Base-by-base conservation (phyloP, 116 monocot genomes). In the Thalassia testudinum region DNA sequence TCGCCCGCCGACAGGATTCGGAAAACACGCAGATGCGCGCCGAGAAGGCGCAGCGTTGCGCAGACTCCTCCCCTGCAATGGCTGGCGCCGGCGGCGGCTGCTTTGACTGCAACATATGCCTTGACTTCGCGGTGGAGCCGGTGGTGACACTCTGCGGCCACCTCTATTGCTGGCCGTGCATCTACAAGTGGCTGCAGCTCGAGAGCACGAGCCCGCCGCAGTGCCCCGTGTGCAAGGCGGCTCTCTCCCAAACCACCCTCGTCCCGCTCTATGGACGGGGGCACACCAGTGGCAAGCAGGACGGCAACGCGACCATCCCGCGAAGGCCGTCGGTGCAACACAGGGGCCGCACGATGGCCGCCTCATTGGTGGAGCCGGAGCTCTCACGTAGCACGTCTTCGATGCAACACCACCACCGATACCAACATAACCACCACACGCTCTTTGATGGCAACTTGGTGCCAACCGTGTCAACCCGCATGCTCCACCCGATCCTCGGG, bases 151-250 rank as follows among this genome's bases (percentile, higher is more conserved):
- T 83, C 40, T 89, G 89, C 58, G 89, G 89, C 64, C 89, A 89
- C 57, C 89, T 89, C 72, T 89, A 89, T 70, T 89, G 89, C 70
- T 83, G 80, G 83, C 80, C 79, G 1, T 89, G 89, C 71, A 83
- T 89, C 25, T 70, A 74, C 76, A 68, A 72, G 53, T 89, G 89
- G 89, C 66, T 89, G 17, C 56, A 66, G 40, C 63, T 53, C 22
- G 65, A 65, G 57, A 62, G 40, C 52, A 38, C 58, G 24, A 29
- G 47, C 38, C 43, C 47, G 15, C 66, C 26, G 49, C 69, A 67
- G 24, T 85, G 85, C 68, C 85, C 85, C 2, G 80, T 76, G 24
- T 85, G 85, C 71, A 85, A 80, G 66, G 63, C 77, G 16, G 48
- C 74, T 1, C 69, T 80, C 54, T 77, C 80, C 14, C 25, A 65